A percentile compares a stretch with the other conserved stretches of the same genome.
Evolutionary conservation across 352 stramenopile genomes (phyloP).

Genomic region (Phytophthora tentaculata): DNA sequence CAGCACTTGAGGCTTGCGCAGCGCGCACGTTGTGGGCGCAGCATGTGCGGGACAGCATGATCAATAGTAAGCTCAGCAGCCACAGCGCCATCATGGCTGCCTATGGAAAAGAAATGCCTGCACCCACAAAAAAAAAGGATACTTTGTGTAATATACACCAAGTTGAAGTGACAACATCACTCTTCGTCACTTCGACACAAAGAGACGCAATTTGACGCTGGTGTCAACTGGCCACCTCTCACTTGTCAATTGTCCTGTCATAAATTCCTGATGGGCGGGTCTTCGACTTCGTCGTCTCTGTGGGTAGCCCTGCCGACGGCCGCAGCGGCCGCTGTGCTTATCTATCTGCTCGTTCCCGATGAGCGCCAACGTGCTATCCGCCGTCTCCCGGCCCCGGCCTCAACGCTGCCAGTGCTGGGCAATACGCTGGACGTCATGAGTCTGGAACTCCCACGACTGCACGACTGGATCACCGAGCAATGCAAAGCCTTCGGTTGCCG

Average conservation of each 20-base stretch:
- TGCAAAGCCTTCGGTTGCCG: conserved; percentile 42
- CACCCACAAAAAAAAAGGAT: conserved; percentile 11
- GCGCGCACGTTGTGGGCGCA: conserved; percentile 9
- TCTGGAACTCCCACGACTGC: conserved; percentile 44
- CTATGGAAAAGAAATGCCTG: neutral
- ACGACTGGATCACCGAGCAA: conserved; percentile 59
- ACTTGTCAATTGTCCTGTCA: neutral
- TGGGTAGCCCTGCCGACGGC: conserved; percentile 23
- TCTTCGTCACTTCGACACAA: conserved; percentile 1
- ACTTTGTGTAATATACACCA: neutral
- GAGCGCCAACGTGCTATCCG: conserved; percentile 35
- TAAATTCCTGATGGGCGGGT: neutral
- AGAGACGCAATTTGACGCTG: neutral
- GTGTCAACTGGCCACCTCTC: neutral
- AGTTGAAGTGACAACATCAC: conserved; percentile 3
- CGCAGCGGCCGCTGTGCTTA: conserved; percentile 28
- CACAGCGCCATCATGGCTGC: neutral
- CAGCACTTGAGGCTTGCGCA: neutral
- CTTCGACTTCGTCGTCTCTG: conserved; percentile 8
- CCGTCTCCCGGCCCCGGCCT: conserved; percentile 35
- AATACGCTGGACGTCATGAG: conserved; percentile 54
- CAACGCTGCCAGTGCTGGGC: conserved; percentile 49
- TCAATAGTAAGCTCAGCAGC: conserved; percentile 7
- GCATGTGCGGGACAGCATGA: conserved; percentile 17
- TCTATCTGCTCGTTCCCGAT: conserved; percentile 33